Conservation (phyloP, 768 basidiomycete genomes). For the Leucosporidium scottii region DNA sequence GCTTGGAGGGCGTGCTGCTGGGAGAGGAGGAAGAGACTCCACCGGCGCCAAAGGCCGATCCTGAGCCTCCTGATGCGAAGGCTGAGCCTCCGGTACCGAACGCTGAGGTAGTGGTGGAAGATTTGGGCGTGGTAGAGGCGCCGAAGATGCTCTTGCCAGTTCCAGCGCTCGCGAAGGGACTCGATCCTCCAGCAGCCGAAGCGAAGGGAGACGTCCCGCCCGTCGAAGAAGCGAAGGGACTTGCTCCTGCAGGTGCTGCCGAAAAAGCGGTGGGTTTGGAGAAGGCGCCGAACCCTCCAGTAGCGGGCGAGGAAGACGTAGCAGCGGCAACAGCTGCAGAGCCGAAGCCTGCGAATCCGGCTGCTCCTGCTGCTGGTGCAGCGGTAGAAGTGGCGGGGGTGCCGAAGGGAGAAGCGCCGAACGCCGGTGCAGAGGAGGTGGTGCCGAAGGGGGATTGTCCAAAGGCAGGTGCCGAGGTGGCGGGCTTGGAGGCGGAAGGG, state of each 20-base stretch:
- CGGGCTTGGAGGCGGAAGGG: too few species aligned
- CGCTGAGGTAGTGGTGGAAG: background rate
- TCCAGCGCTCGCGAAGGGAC: too few species aligned
- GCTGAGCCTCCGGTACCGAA: background rate
- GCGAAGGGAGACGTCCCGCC: background rate
- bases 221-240: background rate
- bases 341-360: slow-evolving; percentile 11
- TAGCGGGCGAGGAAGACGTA: background rate
- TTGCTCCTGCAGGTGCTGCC: background rate
- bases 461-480: too few species aligned
- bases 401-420: background rate
- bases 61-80: background rate
- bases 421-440: background rate
- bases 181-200: too few species aligned
- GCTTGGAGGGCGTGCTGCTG: too few species aligned
- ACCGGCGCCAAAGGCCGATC: slow-evolving; percentile 2
- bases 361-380: background rate
- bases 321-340: background rate
- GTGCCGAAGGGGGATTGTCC: too few species aligned
- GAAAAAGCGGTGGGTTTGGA: too few species aligned
- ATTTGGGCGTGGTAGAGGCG: too few species aligned
- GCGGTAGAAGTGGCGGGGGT: background rate
- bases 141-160: too few species aligned
- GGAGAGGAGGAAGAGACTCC: background rate
- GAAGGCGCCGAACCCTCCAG: background rate